Evolutionary conservation across 306 rosid species (phyloP).

Genomic region (Dicorynia guianensis): DNA sequence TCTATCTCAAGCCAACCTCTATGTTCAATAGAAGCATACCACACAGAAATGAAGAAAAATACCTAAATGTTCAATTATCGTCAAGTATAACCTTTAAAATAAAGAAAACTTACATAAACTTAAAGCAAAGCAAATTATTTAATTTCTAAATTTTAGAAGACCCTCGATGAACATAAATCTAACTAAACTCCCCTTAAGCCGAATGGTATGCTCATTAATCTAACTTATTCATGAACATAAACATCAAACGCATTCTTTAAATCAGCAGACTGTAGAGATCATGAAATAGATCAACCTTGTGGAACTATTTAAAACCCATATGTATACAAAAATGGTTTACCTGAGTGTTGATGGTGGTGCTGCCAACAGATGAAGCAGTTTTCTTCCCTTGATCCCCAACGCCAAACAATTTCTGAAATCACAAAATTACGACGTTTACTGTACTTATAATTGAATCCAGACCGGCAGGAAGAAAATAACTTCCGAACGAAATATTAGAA

Average conservation of each 20-base stretch:
- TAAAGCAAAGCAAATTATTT: too few relatives aligned
- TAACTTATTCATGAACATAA: not conserved
- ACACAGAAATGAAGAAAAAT: too few relatives aligned
- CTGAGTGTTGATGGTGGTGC: slow-evolving; percentile 40
- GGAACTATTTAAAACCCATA: not conserved
- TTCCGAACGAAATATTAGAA: slow-evolving; percentile 6
- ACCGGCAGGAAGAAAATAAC: not conserved
- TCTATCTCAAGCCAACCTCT: not conserved
- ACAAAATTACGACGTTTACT: slow-evolving; percentile 2
- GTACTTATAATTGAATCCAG: slow-evolving; percentile 22
- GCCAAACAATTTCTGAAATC: slow-evolving; percentile 35
- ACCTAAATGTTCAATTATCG: too few relatives aligned
- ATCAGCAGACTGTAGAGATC: not conserved
- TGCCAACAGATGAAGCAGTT: slow-evolving; percentile 31
- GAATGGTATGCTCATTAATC: too few relatives aligned
- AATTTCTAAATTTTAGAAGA: too few relatives aligned
- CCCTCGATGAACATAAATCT: too few relatives aligned
- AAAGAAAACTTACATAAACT: too few relatives aligned
- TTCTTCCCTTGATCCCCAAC: slow-evolving; percentile 24
- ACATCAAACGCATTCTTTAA: slow-evolving; percentile 30
- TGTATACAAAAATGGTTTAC: slow-evolving; percentile 37
- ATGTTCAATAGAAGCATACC: not conserved
- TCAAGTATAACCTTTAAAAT: too few relatives aligned
- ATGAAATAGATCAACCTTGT: not conserved
- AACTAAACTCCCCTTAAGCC: too few relatives aligned